Base-by-base conservation (phyloP, 345 rosid genomes). In the Gossypium australe region DNA sequence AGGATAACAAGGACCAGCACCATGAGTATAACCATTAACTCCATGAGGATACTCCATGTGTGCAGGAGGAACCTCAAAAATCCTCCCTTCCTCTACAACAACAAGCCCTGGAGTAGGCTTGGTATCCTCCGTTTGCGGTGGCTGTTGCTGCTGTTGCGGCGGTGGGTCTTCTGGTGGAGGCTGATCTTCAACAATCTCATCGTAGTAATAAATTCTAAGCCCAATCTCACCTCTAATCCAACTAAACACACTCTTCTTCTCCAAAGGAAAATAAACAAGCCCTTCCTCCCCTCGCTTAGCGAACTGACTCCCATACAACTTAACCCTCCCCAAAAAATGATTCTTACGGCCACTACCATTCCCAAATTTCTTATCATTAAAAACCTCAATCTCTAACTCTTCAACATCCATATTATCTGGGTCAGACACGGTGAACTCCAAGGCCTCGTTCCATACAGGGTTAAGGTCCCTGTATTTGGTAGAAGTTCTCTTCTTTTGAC, bases 201-300 rank as follows among this genome's bases (percentile, higher is more conserved):
- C 98, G 76, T 83, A 92, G 60, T 92, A 89, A 78, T 84, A 94
- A 78, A 92, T 87, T 76, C 80, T 86, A 3, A 94, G 78, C 12
- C 97, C 97, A 75, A 94, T 86, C 86, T 91, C 97, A 9, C 98
- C 98, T 53, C 89, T 82, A 72, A 94, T 84, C 95, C 97, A 94
- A 81, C 97, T 91, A 67, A 94, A 92, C 0, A 94, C 97, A 71
- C 95, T 94, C 84, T 92, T 94, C 84, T 87, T 94, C 86, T 94
- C 98, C 77, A 94, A 75, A 5, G 88, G 84, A 72, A 80, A 86
- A 78, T 94, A 94, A 34, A 91, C 85, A 66, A 94, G 78, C 8
- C 97, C 97, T 80, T 91, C 97, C 11, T 92, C 90, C 0, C 98
- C 98, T 69, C 86, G 78, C 70, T 38, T 81, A 1, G 90, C 66